Base-by-base conservation (phyloP, 73 alveolate species). In the Symbiodinium natans region DNA sequence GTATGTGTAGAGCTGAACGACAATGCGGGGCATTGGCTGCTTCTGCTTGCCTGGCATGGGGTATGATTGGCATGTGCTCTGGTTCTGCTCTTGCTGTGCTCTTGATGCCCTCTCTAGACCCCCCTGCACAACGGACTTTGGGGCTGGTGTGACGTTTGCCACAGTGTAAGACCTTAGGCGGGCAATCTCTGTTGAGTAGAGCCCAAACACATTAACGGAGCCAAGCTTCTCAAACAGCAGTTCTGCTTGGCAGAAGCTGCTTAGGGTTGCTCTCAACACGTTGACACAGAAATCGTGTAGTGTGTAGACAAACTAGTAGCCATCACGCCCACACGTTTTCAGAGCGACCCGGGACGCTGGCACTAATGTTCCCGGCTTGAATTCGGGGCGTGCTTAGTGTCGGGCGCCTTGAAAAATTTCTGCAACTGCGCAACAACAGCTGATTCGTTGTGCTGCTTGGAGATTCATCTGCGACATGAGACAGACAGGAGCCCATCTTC, bases 1-100 rank as follows among this genome's bases (percentile, higher is more conserved):
- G 99, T 98, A 99, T n/a, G 99, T 75, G 92, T 99, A 99, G 63
- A 99, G 99, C 98, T 99, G 99, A 27, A 99, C 93, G 71, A 99
- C 93, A n/a, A 99, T 95, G 68, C 93, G 98, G 3, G 99, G 99
- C 88, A 99, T 99, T 82, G 96, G 99, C 84, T 99, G 99, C 83
- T 99, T 86, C 97, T 97, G 92, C 83, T 98, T 77, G 93, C 97
- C 97, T 90, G 97, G 77, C 80, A 31, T n/a, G 63, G 83, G 21
- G 29, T 0, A 0, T 25, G 68, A 21, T 52, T 27, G 68, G n/a
- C n/a, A n/a, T n/a, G n/a, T n/a, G n/a, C n/a, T n/a, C n/a, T n/a
- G n/a, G n/a, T n/a, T n/a, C n/a, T n/a, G n/a, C n/a, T n/a, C n/a
- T n/a, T n/a, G n/a, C n/a, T n/a, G 21, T 52, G 29, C 68, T 4